A percentile compares a stretch with the other conserved stretches of the same genome.
These are phyloP conservation scores for Malassezia dermatis DNA, from an alignment of 1,284 basidiomycete species.

Conservation along the genomic window DNA sequence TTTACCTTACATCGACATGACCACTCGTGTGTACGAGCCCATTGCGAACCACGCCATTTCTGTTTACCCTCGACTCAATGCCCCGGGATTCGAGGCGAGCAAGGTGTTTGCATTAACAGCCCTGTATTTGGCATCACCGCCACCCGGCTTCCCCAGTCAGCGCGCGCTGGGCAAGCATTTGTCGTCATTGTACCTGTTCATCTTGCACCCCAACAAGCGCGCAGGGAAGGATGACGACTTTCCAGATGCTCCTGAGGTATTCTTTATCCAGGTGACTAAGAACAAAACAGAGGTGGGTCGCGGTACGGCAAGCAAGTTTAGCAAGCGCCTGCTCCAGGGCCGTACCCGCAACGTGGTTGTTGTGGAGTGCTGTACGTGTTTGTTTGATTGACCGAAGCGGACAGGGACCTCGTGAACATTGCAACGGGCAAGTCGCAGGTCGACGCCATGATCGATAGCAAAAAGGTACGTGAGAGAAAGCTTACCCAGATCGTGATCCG, in stretches of 20 bases:
- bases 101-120: slow-evolving; percentile 35
- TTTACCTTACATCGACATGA: not conserved
- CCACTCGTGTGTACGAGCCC: not conserved
- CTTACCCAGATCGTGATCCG: slow-evolving; percentile 31
- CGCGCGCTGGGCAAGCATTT: slow-evolving; percentile 30
- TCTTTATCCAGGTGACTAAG: slow-evolving; percentile 3
- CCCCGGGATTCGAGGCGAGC: slow-evolving; percentile 36
- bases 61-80: slow-evolving; percentile 25
- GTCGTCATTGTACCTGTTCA: slow-evolving; percentile 37
- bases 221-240: slow-evolving; percentile 16
- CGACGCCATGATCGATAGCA: slow-evolving; percentile 28
- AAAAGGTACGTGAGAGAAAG: slow-evolving; percentile 20
- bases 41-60: slow-evolving; percentile 25
- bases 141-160: slow-evolving; percentile 26
- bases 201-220: slow-evolving; percentile 27
- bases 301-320: slow-evolving; percentile 19
- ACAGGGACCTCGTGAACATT: slow-evolving; percentile 38
- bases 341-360: slow-evolving; percentile 32
- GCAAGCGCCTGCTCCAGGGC: not conserved
- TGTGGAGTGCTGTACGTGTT: slow-evolving; percentile 30
- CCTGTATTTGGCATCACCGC: slow-evolving; percentile 26
- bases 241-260: slow-evolving; percentile 3
- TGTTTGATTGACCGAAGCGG: slow-evolving; percentile 10
- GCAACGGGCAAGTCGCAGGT: slow-evolving; percentile 37
- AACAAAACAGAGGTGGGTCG: slow-evolving; percentile 21